Evolutionary conservation across 208 protist species (phyloP).

Genomic region (Leishmania arabica): DNA sequence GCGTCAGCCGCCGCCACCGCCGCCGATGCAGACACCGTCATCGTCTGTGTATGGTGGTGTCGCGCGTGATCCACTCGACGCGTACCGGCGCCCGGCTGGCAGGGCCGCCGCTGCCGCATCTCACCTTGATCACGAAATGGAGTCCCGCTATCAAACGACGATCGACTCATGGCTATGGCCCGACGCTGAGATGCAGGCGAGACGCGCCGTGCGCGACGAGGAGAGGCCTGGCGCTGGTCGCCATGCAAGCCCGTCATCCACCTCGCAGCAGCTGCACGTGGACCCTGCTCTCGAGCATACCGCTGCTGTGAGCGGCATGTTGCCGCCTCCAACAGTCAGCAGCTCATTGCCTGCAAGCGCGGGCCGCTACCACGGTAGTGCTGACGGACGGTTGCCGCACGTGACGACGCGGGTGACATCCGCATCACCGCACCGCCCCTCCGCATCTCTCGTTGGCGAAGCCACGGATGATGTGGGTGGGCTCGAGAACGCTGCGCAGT

Average conservation of each 20-base stretch:
- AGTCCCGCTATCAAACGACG: conserved; percentile 19
- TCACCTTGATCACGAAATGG: background rate
- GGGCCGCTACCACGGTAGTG: conserved; percentile 15
- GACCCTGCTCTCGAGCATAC: conserved; percentile 2
- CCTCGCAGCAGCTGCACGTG: conserved; percentile 11
- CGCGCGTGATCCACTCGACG: conserved; percentile 6
- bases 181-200: background rate
- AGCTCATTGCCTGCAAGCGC: conserved; percentile 17
- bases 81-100: conserved; percentile 12
- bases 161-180: conserved; percentile 32
- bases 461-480: conserved; percentile 3
- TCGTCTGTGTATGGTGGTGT: background rate
- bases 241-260: background rate
- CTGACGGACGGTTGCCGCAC: conserved; percentile 1
- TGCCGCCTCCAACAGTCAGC: conserved; percentile 11
- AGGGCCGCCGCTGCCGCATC: background rate
- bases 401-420: conserved; percentile 21
- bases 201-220: background rate
- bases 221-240: background rate
- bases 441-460: conserved; percentile 4
- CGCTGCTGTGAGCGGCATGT: background rate
- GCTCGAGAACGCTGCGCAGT: conserved; percentile 45
- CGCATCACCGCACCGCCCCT: conserved; percentile 7
- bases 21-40: background rate
- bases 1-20: conserved; percentile 17